phyloP scores from a whole-genome alignment of 2,329 filamentous ascomycete species.

The Botrytis hyacinthi region DNA sequence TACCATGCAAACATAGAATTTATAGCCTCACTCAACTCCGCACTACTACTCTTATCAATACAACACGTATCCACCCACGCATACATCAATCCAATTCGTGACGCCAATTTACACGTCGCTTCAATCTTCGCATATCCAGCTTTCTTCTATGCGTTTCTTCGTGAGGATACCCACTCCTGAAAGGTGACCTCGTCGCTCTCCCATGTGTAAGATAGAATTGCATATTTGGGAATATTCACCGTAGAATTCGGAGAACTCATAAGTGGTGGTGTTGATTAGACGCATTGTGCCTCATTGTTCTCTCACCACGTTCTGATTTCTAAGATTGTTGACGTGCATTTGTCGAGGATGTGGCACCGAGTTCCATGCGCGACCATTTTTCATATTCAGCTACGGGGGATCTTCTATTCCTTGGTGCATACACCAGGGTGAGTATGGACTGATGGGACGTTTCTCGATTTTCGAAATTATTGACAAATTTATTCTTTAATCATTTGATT shows the following conservation, averaged over 20 bases:
- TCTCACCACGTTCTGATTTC: not conserved
- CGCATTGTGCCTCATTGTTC: not conserved
- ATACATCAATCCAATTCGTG: not conserved
- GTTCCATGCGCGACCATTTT: not conserved
- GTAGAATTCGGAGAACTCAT: not conserved
- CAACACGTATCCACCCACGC: constrained; percentile 26
- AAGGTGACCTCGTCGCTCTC: constrained; percentile 39
- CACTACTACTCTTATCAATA: constrained; percentile 25
- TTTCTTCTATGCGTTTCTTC: not conserved
- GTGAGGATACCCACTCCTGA: constrained; percentile 23
- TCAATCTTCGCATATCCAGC: constrained; percentile 20
- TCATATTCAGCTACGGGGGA: not conserved
- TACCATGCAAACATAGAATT: constrained; percentile 28
- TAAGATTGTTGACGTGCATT: not conserved
- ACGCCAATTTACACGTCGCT: constrained; percentile 5
- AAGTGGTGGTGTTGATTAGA: not conserved
- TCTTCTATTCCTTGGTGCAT: too few relatives aligned
- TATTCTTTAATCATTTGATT: too few relatives aligned
- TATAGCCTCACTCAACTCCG: constrained; percentile 25
- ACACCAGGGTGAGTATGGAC: too few relatives aligned
- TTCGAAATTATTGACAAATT: too few relatives aligned
- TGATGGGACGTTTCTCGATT: too few relatives aligned
- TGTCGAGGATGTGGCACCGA: not conserved
- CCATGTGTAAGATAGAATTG: constrained; percentile 45
- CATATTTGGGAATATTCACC: constrained; percentile 29